Evolutionary conservation across 768 basidiomycete species (phyloP), one percentile per base, ranked within the genome.

Genomic region (Phanerochaete sordida): DNA sequence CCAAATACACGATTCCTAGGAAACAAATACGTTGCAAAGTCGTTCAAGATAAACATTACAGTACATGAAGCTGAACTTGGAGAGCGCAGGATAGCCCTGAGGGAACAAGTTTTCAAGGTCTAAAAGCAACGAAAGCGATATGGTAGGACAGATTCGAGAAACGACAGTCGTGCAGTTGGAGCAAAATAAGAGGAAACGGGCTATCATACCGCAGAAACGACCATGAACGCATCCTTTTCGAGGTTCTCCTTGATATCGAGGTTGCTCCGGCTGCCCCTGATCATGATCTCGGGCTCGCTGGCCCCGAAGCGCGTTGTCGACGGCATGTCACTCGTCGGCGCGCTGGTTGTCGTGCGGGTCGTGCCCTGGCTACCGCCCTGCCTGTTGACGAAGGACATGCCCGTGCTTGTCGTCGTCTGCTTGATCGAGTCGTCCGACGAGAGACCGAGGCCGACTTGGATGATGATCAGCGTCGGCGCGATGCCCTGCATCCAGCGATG

Each of bases 381-480:
- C 12, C 27, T 9, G 28, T 9, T 26, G 8, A n/a, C 35, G 30
- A 31, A 53, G 3, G 51, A 53, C 27, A 53, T 5, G 3, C 51
- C 30, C 7, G 51, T 53, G 3, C n/a, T 53, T 9, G 35, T 30
- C 30, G 30, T 48, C 5, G 24, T 28, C 23, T 9, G 47, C 3
- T 19, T 6, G 5, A 23, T 48, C 23, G 27, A 27, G 11, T 57
- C 56, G 30, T 47, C 21, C 3, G 63, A 53, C 15, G 63, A 46
- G 39, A 64, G 43, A 23, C 66, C 64, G 15, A 65, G 56, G 46
- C 62, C 64, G 33, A 61, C 64, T n/a, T 59, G 64, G 46, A 64
- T 58, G 50, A 63, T 46, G 44, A 67, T 65, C 4, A 67, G 57
- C 52, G 64, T 67, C 31, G 66, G 62, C 1, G 66, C 64, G 37